phyloP scores from a whole-genome alignment of 2,329 filamentous ascomycete species.

The Diaporthe sp. region DNA sequence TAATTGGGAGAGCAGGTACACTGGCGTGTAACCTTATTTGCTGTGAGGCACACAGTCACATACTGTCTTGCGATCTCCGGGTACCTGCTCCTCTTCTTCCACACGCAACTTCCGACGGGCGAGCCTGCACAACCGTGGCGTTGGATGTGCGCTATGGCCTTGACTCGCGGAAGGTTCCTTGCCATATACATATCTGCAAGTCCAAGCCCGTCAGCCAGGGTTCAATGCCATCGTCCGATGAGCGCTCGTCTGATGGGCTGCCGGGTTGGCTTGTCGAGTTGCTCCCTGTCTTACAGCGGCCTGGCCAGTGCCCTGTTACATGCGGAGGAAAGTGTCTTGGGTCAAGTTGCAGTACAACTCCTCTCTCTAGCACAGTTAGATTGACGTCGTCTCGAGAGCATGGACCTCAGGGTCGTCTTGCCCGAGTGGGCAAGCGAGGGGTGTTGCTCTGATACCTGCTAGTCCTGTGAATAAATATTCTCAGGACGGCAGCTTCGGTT shows the following conservation, averaged over 20 bases:
- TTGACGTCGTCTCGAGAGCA: conserved; percentile 27
- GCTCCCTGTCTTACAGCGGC: conserved; percentile 19
- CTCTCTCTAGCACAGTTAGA: conserved; percentile 16
- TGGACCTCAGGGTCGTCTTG: conserved; percentile 18
- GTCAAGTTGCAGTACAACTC: conserved; percentile 25
- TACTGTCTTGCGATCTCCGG: conserved; percentile 34
- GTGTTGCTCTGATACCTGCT: conserved; percentile 7
- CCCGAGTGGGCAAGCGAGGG: conserved; percentile 15
- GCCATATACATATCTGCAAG: conserved; percentile 20
- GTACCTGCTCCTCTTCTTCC: conserved; percentile 30
- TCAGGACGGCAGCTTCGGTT: conserved; percentile 11
- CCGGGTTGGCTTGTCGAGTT: conserved; percentile 31
- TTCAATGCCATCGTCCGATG: conserved; percentile 21
- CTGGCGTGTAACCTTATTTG: conserved; percentile 27
- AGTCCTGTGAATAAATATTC: conserved; percentile 25
- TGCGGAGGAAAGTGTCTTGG: conserved; percentile 21
- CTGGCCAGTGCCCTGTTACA: conserved; percentile 29
- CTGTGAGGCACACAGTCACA: conserved; percentile 31
- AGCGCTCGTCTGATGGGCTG: conserved; percentile 25
- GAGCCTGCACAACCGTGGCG: conserved; percentile 26
- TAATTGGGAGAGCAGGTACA: conserved; percentile 4
- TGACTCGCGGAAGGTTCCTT: conserved; percentile 10
- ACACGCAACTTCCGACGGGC: neutral
- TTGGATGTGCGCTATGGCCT: conserved; percentile 6
- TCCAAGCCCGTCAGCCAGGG: neutral